These are phyloP conservation scores for Byssothecium circinans DNA, from an alignment of 2,329 filamentous ascomycete genomes.

Conservation along the genomic window DNA sequence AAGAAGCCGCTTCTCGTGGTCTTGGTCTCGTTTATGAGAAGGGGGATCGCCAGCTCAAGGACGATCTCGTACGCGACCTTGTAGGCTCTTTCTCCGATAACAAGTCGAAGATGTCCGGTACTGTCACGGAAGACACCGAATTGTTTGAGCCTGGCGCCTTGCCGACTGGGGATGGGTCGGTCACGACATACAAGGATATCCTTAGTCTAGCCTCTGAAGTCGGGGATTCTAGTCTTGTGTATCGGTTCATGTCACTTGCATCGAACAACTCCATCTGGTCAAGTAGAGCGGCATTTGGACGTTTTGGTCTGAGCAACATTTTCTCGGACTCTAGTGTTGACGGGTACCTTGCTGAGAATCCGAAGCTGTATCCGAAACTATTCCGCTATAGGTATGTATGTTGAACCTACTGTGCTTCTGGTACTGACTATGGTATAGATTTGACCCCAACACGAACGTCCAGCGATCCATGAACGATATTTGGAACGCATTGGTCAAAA, in stretches of 20 bases:
- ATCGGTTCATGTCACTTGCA: conserved; percentile 97
- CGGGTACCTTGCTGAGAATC: conserved; percentile 73
- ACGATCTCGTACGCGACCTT: conserved; percentile 82
- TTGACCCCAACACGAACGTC: conserved; percentile 92
- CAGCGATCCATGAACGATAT: conserved; percentile 96
- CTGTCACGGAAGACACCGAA: conserved; percentile 87
- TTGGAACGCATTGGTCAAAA: conserved; percentile 94
- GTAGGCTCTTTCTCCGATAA: conserved; percentile 83
- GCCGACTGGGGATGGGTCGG: conserved; percentile 84
- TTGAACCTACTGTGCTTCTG: neutral
- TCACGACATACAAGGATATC: conserved; percentile 97
- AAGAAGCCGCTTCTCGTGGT: conserved; percentile 91
- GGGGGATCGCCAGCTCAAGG: conserved; percentile 77
- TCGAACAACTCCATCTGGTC: conserved; percentile 97
- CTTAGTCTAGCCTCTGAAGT: conserved; percentile 94
- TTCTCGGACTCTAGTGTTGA: conserved; percentile 77
- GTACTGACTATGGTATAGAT: conserved; percentile 47
- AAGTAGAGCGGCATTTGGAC: conserved; percentile 91
- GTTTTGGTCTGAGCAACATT: conserved; percentile 89
- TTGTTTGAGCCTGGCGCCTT: conserved; percentile 89
- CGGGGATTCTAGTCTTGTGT: conserved; percentile 92
- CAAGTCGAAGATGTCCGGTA: conserved; percentile 68
- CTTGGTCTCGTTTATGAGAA: conserved; percentile 93
- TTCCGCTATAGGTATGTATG: conserved; percentile 71
- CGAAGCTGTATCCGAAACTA: conserved; percentile 92